A percentile compares a stretch with the other conserved stretches of the same genome.
Conservation (phyloP, 2,329 filamentous ascomycete species). For the Pyricularia sp. region DNA sequence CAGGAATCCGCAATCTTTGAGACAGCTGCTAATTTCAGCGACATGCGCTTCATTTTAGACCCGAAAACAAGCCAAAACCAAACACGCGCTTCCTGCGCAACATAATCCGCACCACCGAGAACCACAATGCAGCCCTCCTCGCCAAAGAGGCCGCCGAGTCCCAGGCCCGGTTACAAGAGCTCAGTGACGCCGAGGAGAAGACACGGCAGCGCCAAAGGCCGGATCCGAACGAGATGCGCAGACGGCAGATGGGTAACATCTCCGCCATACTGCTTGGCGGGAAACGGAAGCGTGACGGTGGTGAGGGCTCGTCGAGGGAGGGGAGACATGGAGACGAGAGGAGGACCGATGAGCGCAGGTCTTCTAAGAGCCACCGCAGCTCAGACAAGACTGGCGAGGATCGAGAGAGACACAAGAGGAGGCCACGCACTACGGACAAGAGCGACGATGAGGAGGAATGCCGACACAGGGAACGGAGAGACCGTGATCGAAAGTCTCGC, state of each 20-base stretch:
- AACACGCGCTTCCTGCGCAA: slow-evolving; percentile 86
- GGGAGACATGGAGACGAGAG: neutral
- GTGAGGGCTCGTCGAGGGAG: slow-evolving; percentile 2
- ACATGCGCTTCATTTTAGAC: slow-evolving; percentile 33
- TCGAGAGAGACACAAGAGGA: neutral
- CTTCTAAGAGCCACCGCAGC: neutral
- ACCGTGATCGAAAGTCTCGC: slow-evolving; percentile 8
- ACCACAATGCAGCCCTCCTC: slow-evolving; percentile 77
- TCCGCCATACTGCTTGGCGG: slow-evolving; percentile 45
- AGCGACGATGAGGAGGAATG: neutral
- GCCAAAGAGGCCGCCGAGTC: slow-evolving; percentile 79
- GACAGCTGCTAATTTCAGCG: neutral
- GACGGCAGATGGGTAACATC: slow-evolving; percentile 51
- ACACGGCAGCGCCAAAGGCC: slow-evolving; percentile 34
- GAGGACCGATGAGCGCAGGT: neutral
- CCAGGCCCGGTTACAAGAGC: slow-evolving; percentile 54
- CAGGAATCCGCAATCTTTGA: too few species aligned
- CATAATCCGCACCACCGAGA: slow-evolving; percentile 80
- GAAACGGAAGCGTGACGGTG: slow-evolving; percentile 18
- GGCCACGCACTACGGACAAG: neutral
- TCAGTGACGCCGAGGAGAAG: slow-evolving; percentile 40
- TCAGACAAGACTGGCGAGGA: neutral
- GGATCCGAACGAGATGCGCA: slow-evolving; percentile 40
- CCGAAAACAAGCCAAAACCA: slow-evolving; percentile 66
- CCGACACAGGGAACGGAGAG: neutral